A percentile compares a stretch with the other conserved stretches of the same genome.
Evolutionary conservation across 495 filamentous ascomycete species (phyloP).

Genomic region (Eremomyces bilateralis): DNA sequence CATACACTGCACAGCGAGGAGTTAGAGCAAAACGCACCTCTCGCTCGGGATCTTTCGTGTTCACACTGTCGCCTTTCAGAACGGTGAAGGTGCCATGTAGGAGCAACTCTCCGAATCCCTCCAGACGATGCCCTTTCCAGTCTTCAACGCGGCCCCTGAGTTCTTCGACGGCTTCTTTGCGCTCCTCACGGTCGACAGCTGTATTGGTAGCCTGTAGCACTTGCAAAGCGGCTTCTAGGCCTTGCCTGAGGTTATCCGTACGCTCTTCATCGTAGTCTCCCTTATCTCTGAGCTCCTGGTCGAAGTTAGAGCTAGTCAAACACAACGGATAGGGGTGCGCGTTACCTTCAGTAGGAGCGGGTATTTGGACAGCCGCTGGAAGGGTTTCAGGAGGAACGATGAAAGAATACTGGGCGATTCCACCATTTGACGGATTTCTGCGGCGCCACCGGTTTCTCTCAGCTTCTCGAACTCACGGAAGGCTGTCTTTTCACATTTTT

Average conservation of each 20-base stretch:
- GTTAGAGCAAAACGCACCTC: slow-evolving; percentile 17
- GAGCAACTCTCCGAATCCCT: slow-evolving; percentile 73
- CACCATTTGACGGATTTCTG: slow-evolving; percentile 39
- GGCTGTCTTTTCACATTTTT: slow-evolving; percentile 39
- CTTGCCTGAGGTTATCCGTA: slow-evolving; percentile 43
- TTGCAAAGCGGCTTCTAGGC: slow-evolving; percentile 53
- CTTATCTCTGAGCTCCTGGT: slow-evolving; percentile 69
- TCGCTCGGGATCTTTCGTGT: slow-evolving; percentile 25
- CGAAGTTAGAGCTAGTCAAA: slow-evolving; percentile 4
- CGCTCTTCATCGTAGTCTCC: slow-evolving; percentile 41
- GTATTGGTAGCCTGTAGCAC: slow-evolving; percentile 69
- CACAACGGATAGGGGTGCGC: slow-evolving; percentile 1
- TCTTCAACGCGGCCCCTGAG: slow-evolving; percentile 75
- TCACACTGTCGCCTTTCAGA: slow-evolving; percentile 58
- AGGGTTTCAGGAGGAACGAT: slow-evolving; percentile 86
- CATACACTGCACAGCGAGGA: neutral
- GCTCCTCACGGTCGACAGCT: slow-evolving; percentile 68
- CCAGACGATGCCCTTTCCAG: slow-evolving; percentile 83
- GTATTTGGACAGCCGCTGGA: slow-evolving; percentile 88
- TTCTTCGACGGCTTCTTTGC: slow-evolving; percentile 59
- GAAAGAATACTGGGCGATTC: slow-evolving; percentile 41
- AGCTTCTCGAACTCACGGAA: slow-evolving; percentile 42
- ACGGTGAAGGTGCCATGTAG: slow-evolving; percentile 88
- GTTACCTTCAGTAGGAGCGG: slow-evolving; percentile 70
- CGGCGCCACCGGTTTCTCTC: slow-evolving; percentile 27